Evolutionary conservation across 2,329 filamentous ascomycete genomes (phyloP), one percentile per base, ranked within the genome.

Genomic region (Phialemoniopsis sp.): DNA sequence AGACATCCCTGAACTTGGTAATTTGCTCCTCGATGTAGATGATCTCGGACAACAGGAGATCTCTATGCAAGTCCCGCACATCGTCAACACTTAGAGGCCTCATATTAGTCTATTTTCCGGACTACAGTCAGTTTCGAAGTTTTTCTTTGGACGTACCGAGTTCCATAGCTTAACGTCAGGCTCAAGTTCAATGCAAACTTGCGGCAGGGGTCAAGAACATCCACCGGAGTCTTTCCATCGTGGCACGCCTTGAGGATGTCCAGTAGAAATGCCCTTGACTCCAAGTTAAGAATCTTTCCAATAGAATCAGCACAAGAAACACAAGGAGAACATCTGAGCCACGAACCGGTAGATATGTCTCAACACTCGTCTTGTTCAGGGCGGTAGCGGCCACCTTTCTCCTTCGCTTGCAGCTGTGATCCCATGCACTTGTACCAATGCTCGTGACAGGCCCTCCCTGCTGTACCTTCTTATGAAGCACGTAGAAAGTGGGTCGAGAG

Each of bases 111-210:
- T n/a, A n/a, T n/a, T n/a, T n/a, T n/a, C n/a, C n/a, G n/a, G n/a
- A n/a, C n/a, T n/a, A n/a, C n/a, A n/a, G n/a, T n/a, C n/a, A n/a
- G n/a, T n/a, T n/a, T n/a, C n/a, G n/a, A n/a, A n/a, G n/a, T n/a
- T n/a, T n/a, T n/a, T n/a, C n/a, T n/a, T n/a, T n/a, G n/a, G n/a
- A n/a, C n/a, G n/a, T n/a, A n/a, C n/a, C n/a, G n/a, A n/a, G n/a
- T n/a, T n/a, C n/a, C n/a, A 57, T 90, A 91, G 59, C 89, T 89
- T 34, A 93, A 70, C 0, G 85, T 89, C 46, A 90, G 62, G 7
- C 80, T 85, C 0, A 85, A 88, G 52, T 89, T 90, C 17, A 91
- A 72, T 0, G 86, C 85, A 84, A n/a, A n/a, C n/a, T n/a, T n/a
- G n/a, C n/a, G n/a, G n/a, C n/a, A n/a, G n/a, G n/a, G n/a, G n/a